Evolutionary conservation across 2,329 filamentous ascomycete genomes (phyloP).

Genomic region (Dothistroma pini): DNA sequence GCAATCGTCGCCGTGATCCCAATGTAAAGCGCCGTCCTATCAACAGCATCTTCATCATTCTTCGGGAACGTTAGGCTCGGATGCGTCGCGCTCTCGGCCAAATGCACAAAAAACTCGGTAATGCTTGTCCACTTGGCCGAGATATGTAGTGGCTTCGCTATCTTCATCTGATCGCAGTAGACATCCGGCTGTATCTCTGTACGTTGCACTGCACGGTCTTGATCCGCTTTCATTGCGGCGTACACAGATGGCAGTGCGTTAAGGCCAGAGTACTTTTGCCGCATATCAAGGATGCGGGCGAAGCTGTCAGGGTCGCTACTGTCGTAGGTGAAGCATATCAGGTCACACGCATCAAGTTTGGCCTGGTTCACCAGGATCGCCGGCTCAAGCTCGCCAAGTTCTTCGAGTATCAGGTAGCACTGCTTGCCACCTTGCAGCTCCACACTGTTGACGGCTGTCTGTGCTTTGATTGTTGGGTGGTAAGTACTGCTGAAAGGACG

Average conservation of each 20-base stretch:
- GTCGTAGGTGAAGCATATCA: conserved; percentile 94
- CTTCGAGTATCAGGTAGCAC: conserved; percentile 92
- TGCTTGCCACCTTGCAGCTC: conserved; percentile 95
- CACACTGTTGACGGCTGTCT: conserved; percentile 91
- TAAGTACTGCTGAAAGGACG: conserved; percentile 80
- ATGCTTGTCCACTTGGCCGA: conserved; percentile 94
- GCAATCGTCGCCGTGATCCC: conserved; percentile 69
- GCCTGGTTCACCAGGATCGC: conserved; percentile 88
- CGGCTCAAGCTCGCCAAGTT: conserved; percentile 91
- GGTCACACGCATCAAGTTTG: conserved; percentile 87
- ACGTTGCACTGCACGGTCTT: conserved; percentile 94
- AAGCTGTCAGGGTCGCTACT: conserved; percentile 97
- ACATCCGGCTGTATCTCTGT: conserved; percentile 87
- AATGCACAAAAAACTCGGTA: conserved; percentile 83
- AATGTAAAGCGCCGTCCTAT: conserved; percentile 81
- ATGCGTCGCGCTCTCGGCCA: conserved; percentile 88
- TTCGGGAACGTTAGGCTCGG: conserved; percentile 87
- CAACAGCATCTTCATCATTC: conserved; percentile 76
- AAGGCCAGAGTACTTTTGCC: conserved; percentile 74
- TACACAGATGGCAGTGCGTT: conserved; percentile 90
- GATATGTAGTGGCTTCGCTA: conserved; percentile 89
- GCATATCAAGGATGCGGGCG: conserved; percentile 78
- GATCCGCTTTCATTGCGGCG: conserved; percentile 89
- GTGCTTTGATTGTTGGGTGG: conserved; percentile 90
- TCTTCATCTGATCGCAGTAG: conserved; percentile 79